These are phyloP conservation scores for Brettanomyces bruxellensis DNA, from an alignment of 805 yeast species.

Conservation along the genomic window DNA sequence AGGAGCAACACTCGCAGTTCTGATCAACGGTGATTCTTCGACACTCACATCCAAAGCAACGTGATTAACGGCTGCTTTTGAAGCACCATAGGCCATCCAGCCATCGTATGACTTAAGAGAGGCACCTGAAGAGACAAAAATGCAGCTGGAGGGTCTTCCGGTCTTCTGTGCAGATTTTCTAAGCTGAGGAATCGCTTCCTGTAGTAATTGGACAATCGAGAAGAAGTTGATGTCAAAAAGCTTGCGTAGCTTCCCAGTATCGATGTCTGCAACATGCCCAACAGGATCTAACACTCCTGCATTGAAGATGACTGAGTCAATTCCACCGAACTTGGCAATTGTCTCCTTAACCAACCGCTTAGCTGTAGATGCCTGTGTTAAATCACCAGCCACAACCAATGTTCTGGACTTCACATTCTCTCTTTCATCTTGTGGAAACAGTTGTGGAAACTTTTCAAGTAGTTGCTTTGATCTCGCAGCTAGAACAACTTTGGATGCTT, in stretches of 20 bases:
- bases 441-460: slow-evolving; percentile 22
- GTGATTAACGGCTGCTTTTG: slow-evolving; percentile 87
- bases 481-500: slow-evolving; percentile 42
- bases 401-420: slow-evolving; percentile 33
- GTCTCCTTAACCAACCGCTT: slow-evolving; percentile 35
- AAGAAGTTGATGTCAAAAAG: slow-evolving; percentile 61
- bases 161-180: slow-evolving; percentile 41
- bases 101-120: slow-evolving; percentile 54
- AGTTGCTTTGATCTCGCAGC: slow-evolving; percentile 58
- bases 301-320: slow-evolving; percentile 63
- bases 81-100: slow-evolving; percentile 89
- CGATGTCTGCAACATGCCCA: slow-evolving; percentile 39
- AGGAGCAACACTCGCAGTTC: slow-evolving; percentile 73
- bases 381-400: slow-evolving; percentile 47
- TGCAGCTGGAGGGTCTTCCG: slow-evolving; percentile 25
- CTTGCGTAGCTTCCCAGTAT: slow-evolving; percentile 48
- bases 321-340: slow-evolving; percentile 39
- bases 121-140: slow-evolving; percentile 91
- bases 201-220: slow-evolving; percentile 55
- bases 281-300: slow-evolving; percentile 87
- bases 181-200: slow-evolving; percentile 48
- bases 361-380: slow-evolving; percentile 34
- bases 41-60: slow-evolving; percentile 55
- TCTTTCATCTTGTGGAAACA: slow-evolving; percentile 32
- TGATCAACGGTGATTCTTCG: slow-evolving; percentile 53